phyloP scores from a whole-genome alignment of 2,329 filamentous ascomycete species.

The Claviceps sorghi region DNA sequence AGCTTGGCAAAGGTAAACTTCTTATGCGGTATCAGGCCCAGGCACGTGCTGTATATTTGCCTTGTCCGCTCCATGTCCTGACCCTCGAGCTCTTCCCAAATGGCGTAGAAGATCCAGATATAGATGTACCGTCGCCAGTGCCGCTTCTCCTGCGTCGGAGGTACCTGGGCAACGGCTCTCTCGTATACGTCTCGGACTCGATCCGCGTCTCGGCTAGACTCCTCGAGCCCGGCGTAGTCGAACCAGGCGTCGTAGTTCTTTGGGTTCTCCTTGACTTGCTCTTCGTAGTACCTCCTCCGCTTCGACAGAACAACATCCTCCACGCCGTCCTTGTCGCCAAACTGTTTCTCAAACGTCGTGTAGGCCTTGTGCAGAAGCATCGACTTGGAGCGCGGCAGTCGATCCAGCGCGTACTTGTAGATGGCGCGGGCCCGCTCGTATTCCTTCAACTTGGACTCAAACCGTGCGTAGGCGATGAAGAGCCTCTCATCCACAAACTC shows the following conservation, averaged over 20 bases:
- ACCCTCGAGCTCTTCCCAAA: constrained; percentile 84
- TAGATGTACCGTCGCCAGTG: constrained; percentile 98
- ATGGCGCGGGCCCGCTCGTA: constrained; percentile 87
- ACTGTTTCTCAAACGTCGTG: constrained; percentile 97
- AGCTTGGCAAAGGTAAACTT: constrained; percentile 96
- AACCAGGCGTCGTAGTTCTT: constrained; percentile 98
- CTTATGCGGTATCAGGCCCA: constrained; percentile 83
- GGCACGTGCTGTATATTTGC: constrained; percentile 80
- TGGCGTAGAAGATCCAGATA: constrained; percentile 91
- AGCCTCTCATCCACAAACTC: constrained; percentile 93
- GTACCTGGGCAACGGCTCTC: constrained; percentile 85
- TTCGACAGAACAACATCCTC: constrained; percentile 95
- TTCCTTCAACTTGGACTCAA: constrained; percentile 88
- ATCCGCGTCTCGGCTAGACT: constrained; percentile 67
- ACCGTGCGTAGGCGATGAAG: constrained; percentile 90
- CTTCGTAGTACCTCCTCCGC: constrained; percentile 82
- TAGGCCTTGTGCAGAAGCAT: constrained; percentile 81
- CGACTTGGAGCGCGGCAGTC: constrained; percentile 76
- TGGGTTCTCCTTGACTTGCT: constrained; percentile 81
- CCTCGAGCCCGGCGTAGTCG: constrained; percentile 83
- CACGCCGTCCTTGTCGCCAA: constrained; percentile 80
- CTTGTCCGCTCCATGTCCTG: constrained; percentile 65
- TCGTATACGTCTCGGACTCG: constrained; percentile 88
- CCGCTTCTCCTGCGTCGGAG: constrained; percentile 88
- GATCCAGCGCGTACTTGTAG: constrained; percentile 91